Evolutionary conservation across 176 grass and related monocot genomes (phyloP).

Genomic region (Aegilops tauschii): DNA sequence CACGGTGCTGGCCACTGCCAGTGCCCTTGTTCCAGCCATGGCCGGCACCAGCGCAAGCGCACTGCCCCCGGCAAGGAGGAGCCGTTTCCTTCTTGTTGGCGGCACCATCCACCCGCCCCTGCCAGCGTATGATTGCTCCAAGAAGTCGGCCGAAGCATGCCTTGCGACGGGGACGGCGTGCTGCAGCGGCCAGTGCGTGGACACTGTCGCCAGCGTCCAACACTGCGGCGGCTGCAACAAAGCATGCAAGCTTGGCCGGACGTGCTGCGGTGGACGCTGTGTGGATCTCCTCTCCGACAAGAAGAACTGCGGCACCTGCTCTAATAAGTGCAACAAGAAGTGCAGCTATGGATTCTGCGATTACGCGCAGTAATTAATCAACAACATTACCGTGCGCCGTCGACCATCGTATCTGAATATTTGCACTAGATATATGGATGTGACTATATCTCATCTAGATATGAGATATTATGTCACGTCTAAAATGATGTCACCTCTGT

Average conservation of each 20-base stretch:
- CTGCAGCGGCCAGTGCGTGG: slow-evolving; percentile 24
- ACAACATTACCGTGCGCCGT: no score
- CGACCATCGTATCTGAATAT: not conserved
- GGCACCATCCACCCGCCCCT: not conserved
- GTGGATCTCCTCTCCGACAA: slow-evolving; percentile 19
- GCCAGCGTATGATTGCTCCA: not conserved
- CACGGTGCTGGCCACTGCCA: not conserved
- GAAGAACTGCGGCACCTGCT: slow-evolving; percentile 28
- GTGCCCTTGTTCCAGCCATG: not conserved
- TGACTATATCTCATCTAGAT: no score
- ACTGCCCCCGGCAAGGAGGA: not conserved
- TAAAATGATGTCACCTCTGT: no score
- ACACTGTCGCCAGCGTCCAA: not conserved
- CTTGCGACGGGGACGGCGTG: slow-evolving; percentile 30
- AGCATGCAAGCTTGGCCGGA: not conserved
- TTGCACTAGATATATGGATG: no score
- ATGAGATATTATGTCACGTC: no score
- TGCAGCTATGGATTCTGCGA: not conserved
- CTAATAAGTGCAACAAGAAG: not conserved
- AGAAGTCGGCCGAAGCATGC: slow-evolving; percentile 25
- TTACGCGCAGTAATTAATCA: not conserved
- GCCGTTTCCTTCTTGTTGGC: slow-evolving; percentile 2
- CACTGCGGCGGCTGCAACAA: not conserved
- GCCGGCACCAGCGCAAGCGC: no score
- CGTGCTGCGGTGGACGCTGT: slow-evolving; percentile 33